These are phyloP conservation scores for Monosporascus sp. DNA, from an alignment of 2,329 filamentous ascomycete genomes.

Conservation along the genomic window DNA sequence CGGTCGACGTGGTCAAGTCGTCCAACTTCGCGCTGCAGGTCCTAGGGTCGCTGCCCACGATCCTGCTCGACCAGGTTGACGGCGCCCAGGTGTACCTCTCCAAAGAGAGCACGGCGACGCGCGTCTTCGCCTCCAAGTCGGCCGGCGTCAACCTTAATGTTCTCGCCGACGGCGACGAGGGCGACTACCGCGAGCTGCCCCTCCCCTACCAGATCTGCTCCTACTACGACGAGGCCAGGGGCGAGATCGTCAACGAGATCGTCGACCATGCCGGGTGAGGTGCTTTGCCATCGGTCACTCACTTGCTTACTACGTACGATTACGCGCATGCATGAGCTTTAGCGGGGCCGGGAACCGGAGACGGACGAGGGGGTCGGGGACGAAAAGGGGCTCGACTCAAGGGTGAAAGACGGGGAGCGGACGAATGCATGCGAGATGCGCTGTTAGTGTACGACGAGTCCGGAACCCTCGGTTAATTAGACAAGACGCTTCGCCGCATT, in stretches of 20 bases:
- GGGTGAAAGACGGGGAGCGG: not conserved
- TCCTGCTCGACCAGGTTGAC: constrained; percentile 90
- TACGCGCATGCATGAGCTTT: not conserved
- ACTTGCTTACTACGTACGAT: too few species aligned
- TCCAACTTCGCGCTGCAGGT: constrained; percentile 94
- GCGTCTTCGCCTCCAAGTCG: constrained; percentile 87
- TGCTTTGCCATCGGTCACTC: too few species aligned
- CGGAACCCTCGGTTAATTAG: too few species aligned
- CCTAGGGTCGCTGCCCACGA: constrained; percentile 75
- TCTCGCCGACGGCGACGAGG: constrained; percentile 58
- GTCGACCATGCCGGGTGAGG: constrained; percentile 81
- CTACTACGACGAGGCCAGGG: constrained; percentile 62
- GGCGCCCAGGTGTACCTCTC: constrained; percentile 82
- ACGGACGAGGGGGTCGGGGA: not conserved
- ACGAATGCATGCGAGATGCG: not conserved
- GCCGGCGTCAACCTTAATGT: constrained; percentile 83
- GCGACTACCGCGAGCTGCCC: constrained; percentile 79
- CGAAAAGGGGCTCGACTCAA: not conserved
- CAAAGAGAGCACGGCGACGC: constrained; percentile 69
- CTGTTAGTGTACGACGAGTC: too few species aligned
- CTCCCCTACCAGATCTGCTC: constrained; percentile 87
- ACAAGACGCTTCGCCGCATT: too few species aligned
- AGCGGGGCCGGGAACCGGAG: too few species aligned
- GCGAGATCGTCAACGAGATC: constrained; percentile 83
- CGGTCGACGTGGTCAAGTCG: constrained; percentile 92